Conservation (phyloP, 2,329 filamentous ascomycete species). For the Venturia pyrina region DNA sequence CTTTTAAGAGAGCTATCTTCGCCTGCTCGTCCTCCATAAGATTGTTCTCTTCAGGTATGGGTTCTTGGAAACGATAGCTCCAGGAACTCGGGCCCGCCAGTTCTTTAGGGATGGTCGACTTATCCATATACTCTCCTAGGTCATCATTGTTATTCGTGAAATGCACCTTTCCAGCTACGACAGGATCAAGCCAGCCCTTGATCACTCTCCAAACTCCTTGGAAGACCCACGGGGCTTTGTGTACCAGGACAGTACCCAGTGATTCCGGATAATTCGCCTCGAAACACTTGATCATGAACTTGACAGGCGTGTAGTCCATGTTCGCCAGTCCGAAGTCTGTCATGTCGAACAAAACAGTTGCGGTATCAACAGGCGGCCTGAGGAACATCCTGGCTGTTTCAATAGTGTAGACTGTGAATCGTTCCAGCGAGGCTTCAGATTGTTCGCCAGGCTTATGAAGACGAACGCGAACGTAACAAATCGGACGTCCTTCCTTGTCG, state of each 20-base stretch:
- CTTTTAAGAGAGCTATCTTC: constrained; percentile 52
- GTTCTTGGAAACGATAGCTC: constrained; percentile 74
- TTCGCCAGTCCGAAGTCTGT: constrained; percentile 87
- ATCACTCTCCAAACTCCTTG: constrained; percentile 97
- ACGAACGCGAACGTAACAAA: constrained; percentile 75
- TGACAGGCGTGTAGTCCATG: constrained; percentile 96
- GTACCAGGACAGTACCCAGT: constrained; percentile 79
- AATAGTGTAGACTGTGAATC: constrained; percentile 87
- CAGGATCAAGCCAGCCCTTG: constrained; percentile 89
- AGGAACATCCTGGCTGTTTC: constrained; percentile 86
- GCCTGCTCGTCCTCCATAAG: constrained; percentile 54
- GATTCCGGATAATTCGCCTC: constrained; percentile 97
- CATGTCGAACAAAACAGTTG: constrained; percentile 92
- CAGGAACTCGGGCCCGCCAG: constrained; percentile 80
- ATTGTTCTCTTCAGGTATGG: constrained; percentile 64
- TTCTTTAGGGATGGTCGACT: constrained; percentile 64
- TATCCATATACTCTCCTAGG: constrained; percentile 64
- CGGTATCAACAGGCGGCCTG: constrained; percentile 73
- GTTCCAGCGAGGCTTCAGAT: constrained; percentile 69
- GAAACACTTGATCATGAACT: constrained; percentile 99
- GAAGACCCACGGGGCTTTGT: constrained; percentile 96
- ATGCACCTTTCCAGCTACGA: constrained; percentile 87
- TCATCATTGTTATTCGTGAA: constrained; percentile 79
- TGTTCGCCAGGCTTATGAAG: constrained; percentile 78
- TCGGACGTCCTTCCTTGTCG: constrained; percentile 75